Conservation (phyloP, 1,139 yeast genomes). For the Lipomyces yarrowii region DNA sequence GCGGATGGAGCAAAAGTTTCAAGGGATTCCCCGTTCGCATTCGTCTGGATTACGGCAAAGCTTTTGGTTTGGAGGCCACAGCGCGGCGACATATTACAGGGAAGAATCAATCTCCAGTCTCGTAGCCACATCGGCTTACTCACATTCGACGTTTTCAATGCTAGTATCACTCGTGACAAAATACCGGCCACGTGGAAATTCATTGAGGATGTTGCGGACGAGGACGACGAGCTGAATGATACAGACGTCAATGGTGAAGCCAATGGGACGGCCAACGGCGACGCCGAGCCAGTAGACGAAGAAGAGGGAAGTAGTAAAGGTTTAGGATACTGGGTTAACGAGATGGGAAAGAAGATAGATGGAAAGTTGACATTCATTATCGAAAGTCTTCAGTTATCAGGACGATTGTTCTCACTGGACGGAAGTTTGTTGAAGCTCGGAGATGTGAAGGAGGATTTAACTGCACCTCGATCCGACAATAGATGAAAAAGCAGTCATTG, state of each 20-base stretch:
- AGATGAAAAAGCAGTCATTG: not conserved
- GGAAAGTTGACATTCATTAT: conserved; percentile 79
- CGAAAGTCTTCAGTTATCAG: conserved; percentile 71
- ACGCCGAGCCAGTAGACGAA: conserved; percentile 35
- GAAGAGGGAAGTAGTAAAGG: conserved; percentile 48
- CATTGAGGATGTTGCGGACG: conserved; percentile 74
- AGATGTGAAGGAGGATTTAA: conserved; percentile 50
- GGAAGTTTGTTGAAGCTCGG: conserved; percentile 76
- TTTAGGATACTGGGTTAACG: conserved; percentile 87
- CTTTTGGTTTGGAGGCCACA: conserved; percentile 87
- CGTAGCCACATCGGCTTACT: conserved; percentile 93
- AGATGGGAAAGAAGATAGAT: conserved; percentile 67
- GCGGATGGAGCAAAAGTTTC: conserved; percentile 65
- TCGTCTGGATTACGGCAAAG: conserved; percentile 84
- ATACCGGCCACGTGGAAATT: conserved; percentile 86
- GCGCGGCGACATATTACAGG: conserved; percentile 76
- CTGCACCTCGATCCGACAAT: conserved; percentile 26
- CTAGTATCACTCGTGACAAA: conserved; percentile 79
- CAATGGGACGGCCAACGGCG: conserved; percentile 34
- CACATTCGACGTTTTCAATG: conserved; percentile 91
- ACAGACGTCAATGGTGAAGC: conserved; percentile 32
- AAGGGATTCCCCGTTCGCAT: conserved; percentile 85
- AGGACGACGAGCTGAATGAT: conserved; percentile 37
- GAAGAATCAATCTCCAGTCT: conserved; percentile 86
- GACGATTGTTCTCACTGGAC: conserved; percentile 80